phyloP scores from a whole-genome alignment of 306 rosid species.

The Medicago arabica region DNA sequence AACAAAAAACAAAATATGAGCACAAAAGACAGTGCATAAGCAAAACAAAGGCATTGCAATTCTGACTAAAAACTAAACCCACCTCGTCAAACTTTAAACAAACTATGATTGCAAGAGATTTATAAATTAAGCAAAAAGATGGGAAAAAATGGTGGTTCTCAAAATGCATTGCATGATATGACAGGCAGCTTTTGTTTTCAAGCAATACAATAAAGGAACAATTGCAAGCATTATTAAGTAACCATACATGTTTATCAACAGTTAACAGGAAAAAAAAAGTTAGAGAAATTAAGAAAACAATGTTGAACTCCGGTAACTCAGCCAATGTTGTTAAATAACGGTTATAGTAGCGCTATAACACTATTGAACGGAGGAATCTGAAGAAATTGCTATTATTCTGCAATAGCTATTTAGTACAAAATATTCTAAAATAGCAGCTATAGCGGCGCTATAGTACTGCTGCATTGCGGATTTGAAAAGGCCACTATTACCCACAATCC shows the following conservation, averaged over 20 bases:
- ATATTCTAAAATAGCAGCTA: too few species aligned
- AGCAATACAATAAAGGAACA: not conserved
- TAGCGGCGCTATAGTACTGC: too few species aligned
- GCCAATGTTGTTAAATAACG: too few species aligned
- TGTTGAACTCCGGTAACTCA: not conserved
- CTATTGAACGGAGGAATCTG: too few species aligned
- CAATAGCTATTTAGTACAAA: too few species aligned
- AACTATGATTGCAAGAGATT: slow-evolving; percentile 1
- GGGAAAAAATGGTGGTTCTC: not conserved
- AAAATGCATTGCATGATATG: not conserved
- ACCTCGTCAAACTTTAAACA: slow-evolving; percentile 1
- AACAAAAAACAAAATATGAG: slow-evolving; percentile 19
- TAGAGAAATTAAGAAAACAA: not conserved
- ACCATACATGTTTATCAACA: not conserved
- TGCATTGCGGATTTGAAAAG: too few species aligned
- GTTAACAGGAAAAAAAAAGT: not conserved
- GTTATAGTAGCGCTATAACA: too few species aligned
- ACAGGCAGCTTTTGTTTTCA: not conserved
- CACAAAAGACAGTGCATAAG: not conserved
- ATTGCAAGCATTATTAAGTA: not conserved
- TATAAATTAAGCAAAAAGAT: not conserved
- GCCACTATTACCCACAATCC: too few species aligned
- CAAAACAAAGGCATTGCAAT: not conserved
- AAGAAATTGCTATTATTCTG: too few species aligned
- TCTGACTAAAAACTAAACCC: not conserved